Evolutionary conservation across 805 yeast species (phyloP).

Genomic region (Candida sphagnicola): DNA sequence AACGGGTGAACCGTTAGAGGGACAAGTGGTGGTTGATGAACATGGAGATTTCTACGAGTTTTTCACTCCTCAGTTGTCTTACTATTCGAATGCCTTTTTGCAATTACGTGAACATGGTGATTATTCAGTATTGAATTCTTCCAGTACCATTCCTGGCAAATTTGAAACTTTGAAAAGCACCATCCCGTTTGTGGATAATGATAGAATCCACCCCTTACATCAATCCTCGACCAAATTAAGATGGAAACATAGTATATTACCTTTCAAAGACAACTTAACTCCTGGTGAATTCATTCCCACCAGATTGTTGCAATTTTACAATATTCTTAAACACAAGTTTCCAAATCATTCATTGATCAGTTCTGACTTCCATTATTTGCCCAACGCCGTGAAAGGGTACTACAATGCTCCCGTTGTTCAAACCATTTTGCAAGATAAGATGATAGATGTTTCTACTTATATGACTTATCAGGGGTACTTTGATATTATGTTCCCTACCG

Average conservation of each 20-base stretch:
- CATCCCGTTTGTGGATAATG: conserved; percentile 26
- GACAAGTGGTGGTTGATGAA: conserved; percentile 68
- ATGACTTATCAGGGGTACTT: conserved; percentile 85
- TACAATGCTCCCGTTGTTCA: conserved; percentile 77
- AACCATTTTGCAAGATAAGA: conserved; percentile 61
- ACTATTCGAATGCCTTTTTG: conserved; percentile 53
- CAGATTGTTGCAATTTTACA: conserved; percentile 59
- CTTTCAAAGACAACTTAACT: conserved; percentile 62
- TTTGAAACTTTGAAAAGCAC: conserved; percentile 22
- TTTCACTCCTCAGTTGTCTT: conserved; percentile 58
- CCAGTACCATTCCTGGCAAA: conserved; percentile 17
- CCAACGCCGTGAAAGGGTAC: conserved; percentile 49
- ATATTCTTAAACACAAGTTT: conserved; percentile 57
- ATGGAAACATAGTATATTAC: conserved; percentile 50
- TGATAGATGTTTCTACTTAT: conserved; percentile 68
- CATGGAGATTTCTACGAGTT: conserved; percentile 74
- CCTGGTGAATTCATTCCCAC: conserved; percentile 84
- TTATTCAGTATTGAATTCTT: conserved; percentile 29
- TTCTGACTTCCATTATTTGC: conserved; percentile 58
- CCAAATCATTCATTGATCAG: conserved; percentile 74
- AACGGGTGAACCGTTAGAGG: conserved; percentile 69
- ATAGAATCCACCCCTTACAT: conserved; percentile 55
- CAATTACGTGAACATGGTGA: conserved; percentile 49
- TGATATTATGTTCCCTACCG: conserved; percentile 85
- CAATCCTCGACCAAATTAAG: conserved; percentile 42